phyloP scores from a whole-genome alignment of 1,139 yeast genomes.

The Magnusiomyces paraingens region DNA sequence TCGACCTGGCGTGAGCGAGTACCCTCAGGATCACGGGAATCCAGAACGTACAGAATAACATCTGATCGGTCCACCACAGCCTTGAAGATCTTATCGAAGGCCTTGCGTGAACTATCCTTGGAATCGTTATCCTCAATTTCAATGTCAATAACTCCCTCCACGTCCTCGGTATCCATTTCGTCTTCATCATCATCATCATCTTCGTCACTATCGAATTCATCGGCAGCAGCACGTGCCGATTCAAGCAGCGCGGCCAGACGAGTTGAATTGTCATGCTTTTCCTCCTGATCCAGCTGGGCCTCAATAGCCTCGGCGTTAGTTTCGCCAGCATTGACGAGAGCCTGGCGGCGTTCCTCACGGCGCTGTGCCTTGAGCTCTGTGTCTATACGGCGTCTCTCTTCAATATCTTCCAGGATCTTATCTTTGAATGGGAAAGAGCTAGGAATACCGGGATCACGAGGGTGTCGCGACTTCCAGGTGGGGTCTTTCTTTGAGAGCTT shows the following conservation, averaged over 20 bases:
- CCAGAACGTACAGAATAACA: slow-evolving; percentile 84
- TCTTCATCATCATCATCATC: slow-evolving; percentile 35
- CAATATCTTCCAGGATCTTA: slow-evolving; percentile 71
- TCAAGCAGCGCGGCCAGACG: slow-evolving; percentile 83
- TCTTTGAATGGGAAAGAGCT: slow-evolving; percentile 91
- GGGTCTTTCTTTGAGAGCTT: slow-evolving; percentile 80
- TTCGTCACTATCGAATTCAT: slow-evolving; percentile 50
- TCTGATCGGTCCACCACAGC: slow-evolving; percentile 88
- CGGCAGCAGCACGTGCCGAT: slow-evolving; percentile 79
- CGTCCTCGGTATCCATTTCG: slow-evolving; percentile 22
- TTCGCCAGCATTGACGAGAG: slow-evolving; percentile 30
- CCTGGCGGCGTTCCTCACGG: slow-evolving; percentile 14
- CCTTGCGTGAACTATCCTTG: slow-evolving; percentile 77
- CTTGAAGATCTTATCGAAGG: slow-evolving; percentile 59
- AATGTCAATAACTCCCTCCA: slow-evolving; percentile 16
- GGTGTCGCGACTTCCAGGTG: slow-evolving; percentile 82
- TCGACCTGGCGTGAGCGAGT: slow-evolving; percentile 91
- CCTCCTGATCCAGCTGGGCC: slow-evolving; percentile 7
- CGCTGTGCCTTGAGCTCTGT: slow-evolving; percentile 20
- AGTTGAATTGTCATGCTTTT: slow-evolving; percentile 32
- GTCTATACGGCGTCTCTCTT: slow-evolving; percentile 53
- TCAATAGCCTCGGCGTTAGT: slow-evolving; percentile 45
- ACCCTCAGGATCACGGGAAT: slow-evolving; percentile 95
- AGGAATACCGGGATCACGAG: slow-evolving; percentile 93
- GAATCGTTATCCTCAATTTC: slow-evolving; percentile 18